Percentiles rank a stretch among this genome's conserved stretches.
Evolutionary conservation across 805 yeast species (phyloP).

Genomic region (Spathaspora arborariae): DNA sequence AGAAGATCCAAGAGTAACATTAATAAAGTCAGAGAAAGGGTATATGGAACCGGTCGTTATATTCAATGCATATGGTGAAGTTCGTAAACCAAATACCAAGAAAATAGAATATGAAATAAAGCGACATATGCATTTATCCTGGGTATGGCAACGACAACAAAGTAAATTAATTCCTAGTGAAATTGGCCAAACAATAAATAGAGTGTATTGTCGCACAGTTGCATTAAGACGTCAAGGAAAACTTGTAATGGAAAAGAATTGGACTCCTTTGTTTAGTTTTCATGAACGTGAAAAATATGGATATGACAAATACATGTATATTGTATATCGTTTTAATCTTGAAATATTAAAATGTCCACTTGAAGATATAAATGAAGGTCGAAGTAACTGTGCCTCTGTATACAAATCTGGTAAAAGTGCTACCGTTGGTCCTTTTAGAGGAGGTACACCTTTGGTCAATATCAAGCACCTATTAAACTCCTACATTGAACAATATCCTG

Average conservation of each 20-base stretch:
- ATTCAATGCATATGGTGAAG: constrained; percentile 12
- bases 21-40: constrained; percentile 18
- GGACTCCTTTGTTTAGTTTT: constrained; percentile 35
- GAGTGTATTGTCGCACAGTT: constrained; percentile 15
- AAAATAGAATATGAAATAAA: constrained; percentile 8
- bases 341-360: constrained; percentile 23
- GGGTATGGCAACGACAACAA: constrained; percentile 31
- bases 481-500: constrained; percentile 13
- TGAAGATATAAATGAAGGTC: constrained; percentile 12
- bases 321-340: constrained; percentile 28
- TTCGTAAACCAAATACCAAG: background rate
- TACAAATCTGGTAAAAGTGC: constrained; percentile 5
- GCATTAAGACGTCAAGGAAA: constrained; percentile 17
- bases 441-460: constrained; percentile 31
- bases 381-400: constrained; percentile 2
- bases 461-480: constrained; percentile 16
- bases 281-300: constrained; percentile 17
- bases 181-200: background rate
- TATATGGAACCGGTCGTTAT: constrained; percentile 23
- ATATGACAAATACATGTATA: constrained; percentile 23
- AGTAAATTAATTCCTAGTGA: constrained; percentile 26
- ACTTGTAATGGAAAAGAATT: constrained; percentile 24
- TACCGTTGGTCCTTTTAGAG: constrained; percentile 29
- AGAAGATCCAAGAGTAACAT: constrained; percentile 22
- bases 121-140: constrained; percentile 23